These are phyloP conservation scores for Pseudogymnoascus destructans DNA, from an alignment of 2,329 filamentous ascomycete species.

Conservation along the genomic window DNA sequence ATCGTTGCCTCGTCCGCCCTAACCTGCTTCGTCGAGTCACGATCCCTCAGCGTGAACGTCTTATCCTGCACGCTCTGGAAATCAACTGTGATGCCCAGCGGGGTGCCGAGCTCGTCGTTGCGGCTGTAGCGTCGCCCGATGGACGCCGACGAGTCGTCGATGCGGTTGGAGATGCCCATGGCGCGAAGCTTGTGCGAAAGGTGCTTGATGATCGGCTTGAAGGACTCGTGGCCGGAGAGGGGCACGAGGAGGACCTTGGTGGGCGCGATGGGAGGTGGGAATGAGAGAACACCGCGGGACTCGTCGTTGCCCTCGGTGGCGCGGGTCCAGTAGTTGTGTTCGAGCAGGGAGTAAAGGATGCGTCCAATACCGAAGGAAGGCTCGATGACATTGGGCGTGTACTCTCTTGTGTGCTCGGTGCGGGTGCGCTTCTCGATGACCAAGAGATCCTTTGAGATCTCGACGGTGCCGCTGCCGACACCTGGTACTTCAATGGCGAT, in stretches of 20 bases:
- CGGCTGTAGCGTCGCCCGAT: constrained; percentile 92
- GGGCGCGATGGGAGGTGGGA: constrained; percentile 69
- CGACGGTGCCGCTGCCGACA: constrained; percentile 57
- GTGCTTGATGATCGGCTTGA: constrained; percentile 61
- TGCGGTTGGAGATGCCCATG: constrained; percentile 65
- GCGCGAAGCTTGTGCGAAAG: constrained; percentile 66
- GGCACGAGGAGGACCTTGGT: constrained; percentile 91
- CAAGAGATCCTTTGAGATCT: constrained; percentile 67
- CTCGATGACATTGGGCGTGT: constrained; percentile 91
- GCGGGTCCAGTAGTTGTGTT: constrained; percentile 92
- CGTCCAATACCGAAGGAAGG: constrained; percentile 95
- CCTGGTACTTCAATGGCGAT: constrained; percentile 62
- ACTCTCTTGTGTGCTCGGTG: constrained; percentile 75
- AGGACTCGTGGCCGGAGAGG: constrained; percentile 66
- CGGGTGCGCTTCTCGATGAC: constrained; percentile 73
- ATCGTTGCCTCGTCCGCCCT: constrained; percentile 72
- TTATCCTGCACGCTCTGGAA: constrained; percentile 88
- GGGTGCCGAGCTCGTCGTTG: constrained; percentile 92
- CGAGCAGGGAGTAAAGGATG: constrained; percentile 83
- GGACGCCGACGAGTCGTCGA: constrained; percentile 81
- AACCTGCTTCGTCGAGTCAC: constrained; percentile 84
- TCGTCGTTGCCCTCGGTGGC: constrained; percentile 58
- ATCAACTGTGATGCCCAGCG: constrained; percentile 85
- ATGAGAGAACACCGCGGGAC: constrained; percentile 68
- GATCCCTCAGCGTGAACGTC: constrained; percentile 76